phyloP scores from a whole-genome alignment of 495 filamentous ascomycete genomes.

The Xylaria intraflava region DNA sequence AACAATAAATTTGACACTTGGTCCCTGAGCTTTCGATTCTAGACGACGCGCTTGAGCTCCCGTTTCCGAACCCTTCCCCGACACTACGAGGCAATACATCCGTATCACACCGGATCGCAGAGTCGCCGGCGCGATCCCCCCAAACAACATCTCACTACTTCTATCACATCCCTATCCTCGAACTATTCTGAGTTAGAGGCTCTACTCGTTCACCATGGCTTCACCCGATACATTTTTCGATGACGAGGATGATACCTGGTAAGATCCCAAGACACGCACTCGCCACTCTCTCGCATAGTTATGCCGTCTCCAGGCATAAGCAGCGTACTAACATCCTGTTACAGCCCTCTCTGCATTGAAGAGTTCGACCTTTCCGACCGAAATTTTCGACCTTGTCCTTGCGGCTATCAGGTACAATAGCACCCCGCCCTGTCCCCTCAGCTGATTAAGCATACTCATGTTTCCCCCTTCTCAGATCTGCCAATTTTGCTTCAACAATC shows the following conservation, averaged over 20 bases:
- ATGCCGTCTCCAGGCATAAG: background rate
- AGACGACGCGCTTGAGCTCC: conserved; percentile 18
- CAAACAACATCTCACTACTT: background rate
- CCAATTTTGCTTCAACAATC: conserved; percentile 99
- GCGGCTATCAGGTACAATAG: conserved; percentile 86
- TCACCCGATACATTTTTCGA: conserved; percentile 96
- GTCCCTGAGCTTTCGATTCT: conserved; percentile 21
- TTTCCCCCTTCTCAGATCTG: conserved; percentile 61
- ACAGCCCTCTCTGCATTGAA: conserved; percentile 93
- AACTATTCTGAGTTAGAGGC: conserved; percentile 7
- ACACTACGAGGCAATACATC: background rate
- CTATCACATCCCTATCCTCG: background rate
- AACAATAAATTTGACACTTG: background rate
- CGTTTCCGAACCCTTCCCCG: background rate
- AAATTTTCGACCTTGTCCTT: conserved; percentile 96
- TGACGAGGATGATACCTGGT: conserved; percentile 93
- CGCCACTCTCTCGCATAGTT: background rate
- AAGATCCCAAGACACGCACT: conserved; percentile 24
- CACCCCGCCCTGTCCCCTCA: background rate
- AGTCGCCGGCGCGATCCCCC: background rate
- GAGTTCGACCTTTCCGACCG: conserved; percentile 96
- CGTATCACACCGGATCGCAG: background rate
- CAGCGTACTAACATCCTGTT: conserved; percentile 16
- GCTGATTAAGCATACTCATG: conserved; percentile 13
- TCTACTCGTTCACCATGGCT: conserved; percentile 44